Conservation (phyloP, 495 filamentous ascomycete genomes). For the Penicillium psychrofluorescens region DNA sequence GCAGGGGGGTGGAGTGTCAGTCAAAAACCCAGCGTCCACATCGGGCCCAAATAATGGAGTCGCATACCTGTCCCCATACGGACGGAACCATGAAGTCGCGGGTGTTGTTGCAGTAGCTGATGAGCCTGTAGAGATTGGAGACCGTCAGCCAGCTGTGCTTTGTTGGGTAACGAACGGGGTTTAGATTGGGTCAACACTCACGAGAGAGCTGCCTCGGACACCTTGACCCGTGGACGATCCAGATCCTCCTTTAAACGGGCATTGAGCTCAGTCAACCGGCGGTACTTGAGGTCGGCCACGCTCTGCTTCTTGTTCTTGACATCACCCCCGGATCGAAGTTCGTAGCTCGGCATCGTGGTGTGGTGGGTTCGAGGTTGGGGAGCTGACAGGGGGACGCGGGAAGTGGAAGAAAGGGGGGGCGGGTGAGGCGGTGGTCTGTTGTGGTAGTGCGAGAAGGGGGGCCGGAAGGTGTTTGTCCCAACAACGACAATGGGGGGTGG, state of each 20-base stretch:
- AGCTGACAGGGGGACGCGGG: conserved; percentile 2
- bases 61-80: conserved; percentile 82
- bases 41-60: conserved; percentile 1
- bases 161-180: conserved; percentile 1
- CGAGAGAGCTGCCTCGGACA: conserved; percentile 91
- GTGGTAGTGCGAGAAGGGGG: conserved; percentile 4
- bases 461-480: not conserved
- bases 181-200: conserved; percentile 38
- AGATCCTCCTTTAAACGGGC: conserved; percentile 88
- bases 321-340: conserved; percentile 51
- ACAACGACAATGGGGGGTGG: too few species aligned
- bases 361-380: conserved; percentile 1
- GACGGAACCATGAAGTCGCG: conserved; percentile 98
- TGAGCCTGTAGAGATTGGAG: conserved; percentile 54
- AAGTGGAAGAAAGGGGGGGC: conserved; percentile 2
- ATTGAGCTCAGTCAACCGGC: conserved; percentile 93
- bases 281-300: conserved; percentile 96
- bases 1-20: conserved; percentile 8
- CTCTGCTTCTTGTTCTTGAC: conserved; percentile 98
- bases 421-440: not conserved
- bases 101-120: conserved; percentile 91
- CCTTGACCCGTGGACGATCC: conserved; percentile 87
- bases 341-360: conserved; percentile 43
- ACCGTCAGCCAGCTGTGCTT: too few species aligned
- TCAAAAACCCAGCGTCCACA: conserved; percentile 1